Percentiles rank a stretch among this genome's conserved stretches.
Conservation (phyloP, 1,284 basidiomycete species). For the Ceratobasidium sp. region DNA sequence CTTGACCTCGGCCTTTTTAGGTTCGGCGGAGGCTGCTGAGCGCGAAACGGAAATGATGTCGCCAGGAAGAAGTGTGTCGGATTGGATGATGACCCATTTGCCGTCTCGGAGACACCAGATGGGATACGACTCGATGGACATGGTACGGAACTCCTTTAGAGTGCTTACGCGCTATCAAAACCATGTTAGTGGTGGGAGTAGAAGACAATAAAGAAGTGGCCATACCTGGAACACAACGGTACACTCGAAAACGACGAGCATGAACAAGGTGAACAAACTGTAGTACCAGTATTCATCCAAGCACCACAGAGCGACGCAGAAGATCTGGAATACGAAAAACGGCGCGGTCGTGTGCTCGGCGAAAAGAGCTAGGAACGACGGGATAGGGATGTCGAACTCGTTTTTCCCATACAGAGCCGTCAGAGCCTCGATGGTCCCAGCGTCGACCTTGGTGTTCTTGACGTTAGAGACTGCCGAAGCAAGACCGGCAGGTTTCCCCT, state of each 20-base stretch:
- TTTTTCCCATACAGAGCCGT: constrained; percentile 84
- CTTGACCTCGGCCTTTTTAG: constrained; percentile 23
- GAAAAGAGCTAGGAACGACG: constrained; percentile 89
- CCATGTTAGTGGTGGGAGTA: not conserved
- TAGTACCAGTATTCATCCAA: constrained; percentile 99
- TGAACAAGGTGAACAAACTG: constrained; percentile 95
- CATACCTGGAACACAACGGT: constrained; percentile 95
- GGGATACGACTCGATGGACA: constrained; percentile 90
- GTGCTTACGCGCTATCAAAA: constrained; percentile 81
- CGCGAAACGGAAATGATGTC: constrained; percentile 82
- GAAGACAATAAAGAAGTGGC: not conserved
- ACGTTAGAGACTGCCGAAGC: constrained; percentile 50
- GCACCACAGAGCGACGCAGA: constrained; percentile 95
- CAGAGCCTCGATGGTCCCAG: constrained; percentile 65
- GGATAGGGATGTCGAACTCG: constrained; percentile 95
- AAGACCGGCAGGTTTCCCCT: constrained; percentile 68
- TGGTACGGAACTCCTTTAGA: constrained; percentile 93
- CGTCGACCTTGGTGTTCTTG: constrained; percentile 52
- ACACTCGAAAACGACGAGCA: constrained; percentile 96
- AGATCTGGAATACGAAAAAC: constrained; percentile 96
- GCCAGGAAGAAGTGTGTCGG: constrained; percentile 88
- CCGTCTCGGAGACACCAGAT: constrained; percentile 84
- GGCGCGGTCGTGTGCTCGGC: constrained; percentile 92
- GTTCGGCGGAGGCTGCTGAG: constrained; percentile 16
- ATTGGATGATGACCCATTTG: constrained; percentile 84